phyloP scores from a whole-genome alignment of 2,329 filamentous ascomycete species.

The Blumeriella jaapii region DNA sequence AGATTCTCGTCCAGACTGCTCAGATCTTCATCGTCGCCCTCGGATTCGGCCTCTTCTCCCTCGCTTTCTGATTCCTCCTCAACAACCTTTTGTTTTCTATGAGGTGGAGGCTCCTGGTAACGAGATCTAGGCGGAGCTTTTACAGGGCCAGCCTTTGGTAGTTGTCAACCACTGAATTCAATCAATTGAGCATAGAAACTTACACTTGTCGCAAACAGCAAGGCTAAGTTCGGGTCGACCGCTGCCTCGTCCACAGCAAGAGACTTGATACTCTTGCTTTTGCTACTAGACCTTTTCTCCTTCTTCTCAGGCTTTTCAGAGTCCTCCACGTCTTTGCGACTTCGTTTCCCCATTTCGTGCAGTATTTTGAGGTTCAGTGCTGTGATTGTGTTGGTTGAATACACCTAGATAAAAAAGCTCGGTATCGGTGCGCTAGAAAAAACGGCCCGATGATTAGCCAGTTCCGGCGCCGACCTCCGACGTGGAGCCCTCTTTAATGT shows the following conservation, averaged over 20 bases:
- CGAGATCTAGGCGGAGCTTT: constrained; percentile 26
- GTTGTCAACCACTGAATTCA: constrained; percentile 3
- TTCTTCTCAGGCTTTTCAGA: no score
- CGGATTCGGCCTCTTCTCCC: constrained; percentile 29
- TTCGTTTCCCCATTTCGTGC: constrained; percentile 25
- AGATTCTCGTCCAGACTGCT: constrained; percentile 28
- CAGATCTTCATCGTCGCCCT: constrained; percentile 26
- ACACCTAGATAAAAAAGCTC: no score
- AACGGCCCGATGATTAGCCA: no score
- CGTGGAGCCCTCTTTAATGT: no score
- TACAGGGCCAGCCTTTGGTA: constrained; percentile 28
- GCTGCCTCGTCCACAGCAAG: constrained; percentile 33
- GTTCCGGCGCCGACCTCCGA: no score
- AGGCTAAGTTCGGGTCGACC: constrained; percentile 57
- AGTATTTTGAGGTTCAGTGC: constrained; percentile 1
- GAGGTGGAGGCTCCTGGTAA: constrained; percentile 26
- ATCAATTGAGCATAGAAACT: constrained; percentile 24
- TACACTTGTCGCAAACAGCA: constrained; percentile 64
- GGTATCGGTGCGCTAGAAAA: no score
- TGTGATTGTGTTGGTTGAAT: neutral
- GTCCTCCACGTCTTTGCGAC: constrained; percentile 18
- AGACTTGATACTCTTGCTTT: constrained; percentile 21
- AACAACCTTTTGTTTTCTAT: constrained; percentile 16
- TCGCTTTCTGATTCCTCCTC: constrained; percentile 28
- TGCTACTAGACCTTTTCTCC: constrained; percentile 15